Evolutionary conservation across 2,329 filamentous ascomycete genomes (phyloP), one percentile per base, ranked within the genome.

Genomic region (Sporothrix variecibatus): DNA sequence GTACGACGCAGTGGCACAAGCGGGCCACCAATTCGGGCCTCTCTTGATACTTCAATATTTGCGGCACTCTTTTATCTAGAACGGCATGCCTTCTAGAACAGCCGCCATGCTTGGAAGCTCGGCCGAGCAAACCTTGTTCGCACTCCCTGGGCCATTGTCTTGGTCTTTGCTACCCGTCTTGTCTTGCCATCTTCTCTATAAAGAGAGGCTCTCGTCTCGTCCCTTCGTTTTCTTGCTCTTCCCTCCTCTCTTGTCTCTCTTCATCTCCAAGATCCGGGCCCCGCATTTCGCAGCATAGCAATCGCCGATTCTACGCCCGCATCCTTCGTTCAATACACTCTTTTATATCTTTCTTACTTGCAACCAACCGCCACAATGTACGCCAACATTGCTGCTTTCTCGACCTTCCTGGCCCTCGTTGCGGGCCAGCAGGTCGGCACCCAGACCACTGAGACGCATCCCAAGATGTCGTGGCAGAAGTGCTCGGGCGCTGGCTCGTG

Each of bases 391-490:
- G 80, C 83, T 76, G 78, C 86, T 75, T 81, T 84, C 77, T 82
- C 83, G 69, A 81, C 83, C 74, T 80, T 88, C 72, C 76, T 85
- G 73, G 83, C 84, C 74, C 78, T 82, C 71, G 84, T 80, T 56
- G 79, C 82, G 53, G 84, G 82, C 74, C 87, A 89, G 78, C 82
- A 86, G 78, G 83, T 84, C 67, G 87, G 86, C 69, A 86, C 82
- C 46, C 74, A 81, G 74, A 81, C 80, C 17, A 79, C 83, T 8
- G 87, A 88, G 78, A 82, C 81, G 23, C 88, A 89, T 76, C 88
- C 87, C 73, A 78, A 84, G 72, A 81, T 90, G 78, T 85, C 82
- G 69, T 87, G 85, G 84, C 82, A 87, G 77, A 84, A 83, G 75
- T 90, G 87, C 79, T 84, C 85, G 34, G 80, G 81, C 23, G 79